These are phyloP conservation scores for Trichoderma atrobrunneum DNA, from an alignment of 2,329 filamentous ascomycete species.

Conservation along the genomic window DNA sequence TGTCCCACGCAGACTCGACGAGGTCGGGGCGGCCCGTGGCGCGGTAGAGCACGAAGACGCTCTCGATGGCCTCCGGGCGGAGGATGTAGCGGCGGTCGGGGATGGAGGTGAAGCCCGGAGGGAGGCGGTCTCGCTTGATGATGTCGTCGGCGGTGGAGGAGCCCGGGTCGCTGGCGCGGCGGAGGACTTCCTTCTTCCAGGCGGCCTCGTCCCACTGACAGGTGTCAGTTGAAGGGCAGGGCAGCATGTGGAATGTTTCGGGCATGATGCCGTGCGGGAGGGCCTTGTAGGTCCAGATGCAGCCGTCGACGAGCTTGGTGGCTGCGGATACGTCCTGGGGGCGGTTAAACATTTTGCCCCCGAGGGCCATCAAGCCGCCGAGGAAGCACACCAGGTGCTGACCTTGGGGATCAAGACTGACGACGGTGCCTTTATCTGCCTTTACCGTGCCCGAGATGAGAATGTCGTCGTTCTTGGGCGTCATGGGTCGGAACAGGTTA, in stretches of 20 bases:
- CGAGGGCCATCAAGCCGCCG: slow-evolving; percentile 64
- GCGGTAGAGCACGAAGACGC: slow-evolving; percentile 53
- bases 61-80: slow-evolving; percentile 52
- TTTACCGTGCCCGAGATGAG: slow-evolving; percentile 58
- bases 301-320: slow-evolving; percentile 50
- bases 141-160: slow-evolving; percentile 25
- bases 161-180: slow-evolving; percentile 17
- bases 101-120: slow-evolving; percentile 61
- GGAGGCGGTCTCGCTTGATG: slow-evolving; percentile 34
- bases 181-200: slow-evolving; percentile 37
- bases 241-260: slow-evolving; percentile 44
- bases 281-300: slow-evolving; percentile 54
- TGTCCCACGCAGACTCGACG: slow-evolving; percentile 51
- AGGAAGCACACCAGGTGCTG: slow-evolving; percentile 64
- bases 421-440: slow-evolving; percentile 40
- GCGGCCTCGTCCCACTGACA: slow-evolving; percentile 37
- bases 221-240: slow-evolving; percentile 32
- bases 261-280: slow-evolving; percentile 56
- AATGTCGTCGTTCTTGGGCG: slow-evolving; percentile 58
- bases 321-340: slow-evolving; percentile 46
- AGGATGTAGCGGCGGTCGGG: slow-evolving; percentile 52
- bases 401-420: slow-evolving; percentile 41
- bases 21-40: slow-evolving; percentile 47
- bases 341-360: slow-evolving; percentile 52
- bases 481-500: slow-evolving; percentile 68